These are phyloP conservation scores for Lactarius sp. DNA, from an alignment of 768 basidiomycete genomes.

Conservation along the genomic window DNA sequence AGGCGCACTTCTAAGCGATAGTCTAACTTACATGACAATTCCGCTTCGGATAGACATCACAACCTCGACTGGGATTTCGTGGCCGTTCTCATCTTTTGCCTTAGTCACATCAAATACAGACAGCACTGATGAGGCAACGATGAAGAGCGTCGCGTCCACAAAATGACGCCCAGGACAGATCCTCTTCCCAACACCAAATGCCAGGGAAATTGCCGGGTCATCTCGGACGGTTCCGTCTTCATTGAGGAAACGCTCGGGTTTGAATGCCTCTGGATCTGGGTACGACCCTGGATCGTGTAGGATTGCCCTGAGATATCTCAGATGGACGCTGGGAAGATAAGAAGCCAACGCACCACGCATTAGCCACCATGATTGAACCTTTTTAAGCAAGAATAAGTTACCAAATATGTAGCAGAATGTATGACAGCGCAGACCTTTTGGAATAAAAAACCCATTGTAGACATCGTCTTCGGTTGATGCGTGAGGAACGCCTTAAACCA, in stretches of 20 bases:
- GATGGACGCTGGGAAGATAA: background rate
- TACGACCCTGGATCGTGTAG: slow-evolving; percentile 13
- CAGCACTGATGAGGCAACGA: slow-evolving; percentile 16
- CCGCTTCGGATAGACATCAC: background rate
- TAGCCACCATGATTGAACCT: slow-evolving; percentile 10
- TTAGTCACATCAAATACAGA: slow-evolving; percentile 18
- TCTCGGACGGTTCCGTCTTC: slow-evolving; percentile 17
- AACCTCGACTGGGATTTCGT: slow-evolving; percentile 11
- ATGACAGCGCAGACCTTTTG: slow-evolving; percentile 3
- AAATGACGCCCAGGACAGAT: slow-evolving; percentile 27
- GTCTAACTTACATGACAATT: background rate
- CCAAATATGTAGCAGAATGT: too few species aligned
- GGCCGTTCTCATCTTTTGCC: slow-evolving; percentile 16
- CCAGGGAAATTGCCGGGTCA: slow-evolving; percentile 1
- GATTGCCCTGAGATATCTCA: slow-evolving; percentile 8
- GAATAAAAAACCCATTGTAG: slow-evolving; percentile 13
- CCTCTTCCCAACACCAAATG: slow-evolving; percentile 17
- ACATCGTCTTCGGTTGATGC: slow-evolving; percentile 8
- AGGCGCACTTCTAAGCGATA: too few species aligned
- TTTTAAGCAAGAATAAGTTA: background rate
- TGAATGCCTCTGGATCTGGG: slow-evolving; percentile 23
- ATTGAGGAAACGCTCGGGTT: slow-evolving; percentile 21
- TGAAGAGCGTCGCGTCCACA: slow-evolving; percentile 24
- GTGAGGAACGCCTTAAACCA: background rate
- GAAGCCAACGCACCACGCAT: slow-evolving; percentile 7